Evolutionary conservation across 305 asterid genomes (phyloP).

Genomic region (Plantago rigida): DNA sequence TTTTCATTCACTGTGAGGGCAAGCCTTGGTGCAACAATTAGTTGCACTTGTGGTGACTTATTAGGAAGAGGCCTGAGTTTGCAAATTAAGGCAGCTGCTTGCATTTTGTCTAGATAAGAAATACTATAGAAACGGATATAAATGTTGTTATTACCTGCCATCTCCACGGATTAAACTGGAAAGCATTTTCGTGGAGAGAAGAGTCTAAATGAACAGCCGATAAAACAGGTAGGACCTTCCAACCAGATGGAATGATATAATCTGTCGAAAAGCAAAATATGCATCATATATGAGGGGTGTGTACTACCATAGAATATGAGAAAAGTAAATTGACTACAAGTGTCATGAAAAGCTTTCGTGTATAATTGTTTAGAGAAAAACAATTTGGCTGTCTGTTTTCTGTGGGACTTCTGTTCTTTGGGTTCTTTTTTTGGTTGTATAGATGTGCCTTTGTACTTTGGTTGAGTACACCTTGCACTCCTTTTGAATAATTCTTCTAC

Average conservation of each 20-base stretch:
- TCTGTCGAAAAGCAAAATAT: conserved; percentile 30
- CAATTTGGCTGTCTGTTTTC: not conserved
- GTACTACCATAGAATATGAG: conserved; percentile 6
- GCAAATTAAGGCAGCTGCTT: not conserved
- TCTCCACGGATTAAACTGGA: conserved; percentile 59
- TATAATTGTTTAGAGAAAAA: conserved; percentile 20
- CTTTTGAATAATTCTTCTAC: too few relatives aligned
- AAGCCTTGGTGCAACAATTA: too few relatives aligned
- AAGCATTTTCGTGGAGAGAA: conserved; percentile 45
- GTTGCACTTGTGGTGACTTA: too few relatives aligned
- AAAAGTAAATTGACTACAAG: conserved; percentile 3
- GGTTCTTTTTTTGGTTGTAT: too few relatives aligned
- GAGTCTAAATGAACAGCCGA: conserved; percentile 75
- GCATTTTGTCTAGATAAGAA: not conserved
- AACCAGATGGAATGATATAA: conserved; percentile 65
- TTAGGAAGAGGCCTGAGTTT: too few relatives aligned
- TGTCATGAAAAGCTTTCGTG: conserved; percentile 34
- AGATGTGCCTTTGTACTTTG: too few relatives aligned
- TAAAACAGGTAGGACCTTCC: conserved; percentile 77
- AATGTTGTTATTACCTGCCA: conserved; percentile 44
- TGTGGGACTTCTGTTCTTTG: not conserved
- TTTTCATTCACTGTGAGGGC: too few relatives aligned
- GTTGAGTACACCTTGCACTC: too few relatives aligned
- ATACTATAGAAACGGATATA: not conserved
- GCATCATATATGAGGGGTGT: conserved; percentile 1